Base-by-base conservation (phyloP, 1,284 basidiomycete species). In the Irpex sp. region DNA sequence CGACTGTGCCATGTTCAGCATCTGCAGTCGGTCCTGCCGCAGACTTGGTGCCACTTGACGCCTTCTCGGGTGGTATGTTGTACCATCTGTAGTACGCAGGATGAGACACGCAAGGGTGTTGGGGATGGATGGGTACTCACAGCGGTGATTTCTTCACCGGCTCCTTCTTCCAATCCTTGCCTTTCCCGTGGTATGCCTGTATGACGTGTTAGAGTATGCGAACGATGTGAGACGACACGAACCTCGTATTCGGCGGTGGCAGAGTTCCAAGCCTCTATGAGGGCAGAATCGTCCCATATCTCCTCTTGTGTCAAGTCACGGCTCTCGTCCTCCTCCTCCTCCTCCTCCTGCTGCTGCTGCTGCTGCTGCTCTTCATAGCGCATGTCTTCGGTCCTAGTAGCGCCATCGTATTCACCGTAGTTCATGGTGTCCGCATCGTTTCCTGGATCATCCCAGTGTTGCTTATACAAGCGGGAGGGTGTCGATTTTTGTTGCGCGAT, bases 251-350 rank as follows among this genome's bases (percentile, higher is more conserved):
- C 91, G 62, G 89, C 89, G 66, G 81, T 84, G 17, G 91, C 91
- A 64, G 91, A 86, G 72, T 92, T 82, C 91, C 91, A 93, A 21
- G 91, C 91, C 60, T 88, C 81, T 52, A 93, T 83, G 63, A 93
- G 81, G 3, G 88, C 90, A 49, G 89, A 88, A 71, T 93, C 91
- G 68, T 93, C 91, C 91, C 91, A 93, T 48, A 92, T 85, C 70
- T 93, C 91, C 58, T 86, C 82, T 48, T 88, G 81, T 4, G 86
- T 86, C 62, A 92, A 79, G 62, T 85, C 80, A 58, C 86, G 79
- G 66, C 84, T 85, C 69, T 86, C 82, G 55, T 83, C 81, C 57
- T 78, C 76, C 7, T 77, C 77, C 5, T 75, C 73, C 26, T 70
- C 74, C 9, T 68, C 66, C 15, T 71, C 70, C 48, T 13, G 69